These are phyloP conservation scores for Fibroporia radiculosa DNA, from an alignment of 768 basidiomycete species.

Conservation along the genomic window DNA sequence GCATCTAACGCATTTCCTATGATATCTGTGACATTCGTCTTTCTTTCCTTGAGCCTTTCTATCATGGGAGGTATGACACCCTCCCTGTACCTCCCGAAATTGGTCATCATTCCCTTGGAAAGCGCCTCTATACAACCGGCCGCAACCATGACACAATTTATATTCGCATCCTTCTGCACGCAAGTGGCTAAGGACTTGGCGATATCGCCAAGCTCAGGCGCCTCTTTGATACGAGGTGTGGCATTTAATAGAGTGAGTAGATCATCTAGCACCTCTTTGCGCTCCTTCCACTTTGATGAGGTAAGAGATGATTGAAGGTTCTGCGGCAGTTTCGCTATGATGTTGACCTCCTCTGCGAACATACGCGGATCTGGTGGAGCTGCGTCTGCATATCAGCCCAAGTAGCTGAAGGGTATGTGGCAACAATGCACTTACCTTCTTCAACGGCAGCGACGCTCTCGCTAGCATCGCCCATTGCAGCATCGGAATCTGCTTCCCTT, in stretches of 20 bases:
- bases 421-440: conserved; percentile 35
- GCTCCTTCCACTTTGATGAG: conserved; percentile 98
- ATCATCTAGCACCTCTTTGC: conserved; percentile 86
- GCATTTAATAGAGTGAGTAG: conserved; percentile 61
- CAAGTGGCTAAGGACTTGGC: conserved; percentile 70
- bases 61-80: conserved; percentile 69
- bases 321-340: conserved; percentile 66
- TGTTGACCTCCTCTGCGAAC: conserved; percentile 75
- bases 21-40: conserved; percentile 81
- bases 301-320: conserved; percentile 67
- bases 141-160: conserved; percentile 89
- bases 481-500: conserved; percentile 54
- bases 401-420: background rate
- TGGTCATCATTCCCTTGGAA: conserved; percentile 68
- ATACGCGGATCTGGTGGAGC: conserved; percentile 63
- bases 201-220: conserved; percentile 69
- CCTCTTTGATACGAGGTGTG: conserved; percentile 73
- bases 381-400: conserved; percentile 29
- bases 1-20: conserved; percentile 87
- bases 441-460: conserved; percentile 26
- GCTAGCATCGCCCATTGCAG: conserved; percentile 29
- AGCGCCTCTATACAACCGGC: conserved; percentile 80
- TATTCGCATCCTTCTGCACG: conserved; percentile 85
- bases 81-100: conserved; percentile 72
- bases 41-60: conserved; percentile 91